Evolutionary conservation across 805 yeast genomes (phyloP).

Genomic region (Saccharomycopsis amapae): DNA sequence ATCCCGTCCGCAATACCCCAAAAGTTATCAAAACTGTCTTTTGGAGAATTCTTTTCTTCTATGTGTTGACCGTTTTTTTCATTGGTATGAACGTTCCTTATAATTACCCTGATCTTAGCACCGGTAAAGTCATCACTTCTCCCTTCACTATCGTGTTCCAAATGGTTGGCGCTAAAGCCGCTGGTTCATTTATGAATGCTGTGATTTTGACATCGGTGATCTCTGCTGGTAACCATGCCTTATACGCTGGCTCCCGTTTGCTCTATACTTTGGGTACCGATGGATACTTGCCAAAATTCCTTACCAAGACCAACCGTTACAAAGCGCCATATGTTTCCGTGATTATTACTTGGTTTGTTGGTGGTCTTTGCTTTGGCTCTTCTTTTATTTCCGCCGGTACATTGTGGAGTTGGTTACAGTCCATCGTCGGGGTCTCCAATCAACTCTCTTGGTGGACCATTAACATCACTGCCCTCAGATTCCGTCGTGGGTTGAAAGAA

Average conservation of each 20-base stretch:
- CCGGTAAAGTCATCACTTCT: constrained; percentile 32
- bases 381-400: constrained; percentile 47
- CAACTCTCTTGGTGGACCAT: constrained; percentile 45
- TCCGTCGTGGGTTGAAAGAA: constrained; percentile 37
- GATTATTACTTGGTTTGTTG: constrained; percentile 42
- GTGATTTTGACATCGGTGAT: constrained; percentile 48
- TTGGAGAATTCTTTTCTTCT: constrained; percentile 50
- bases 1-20: constrained; percentile 54
- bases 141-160: constrained; percentile 41
- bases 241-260: constrained; percentile 44
- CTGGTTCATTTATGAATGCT: constrained; percentile 47
- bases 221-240: constrained; percentile 49
- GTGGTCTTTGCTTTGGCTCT: constrained; percentile 55
- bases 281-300: constrained; percentile 39
- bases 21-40: constrained; percentile 52
- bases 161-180: constrained; percentile 45
- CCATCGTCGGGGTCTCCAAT: constrained; percentile 46
- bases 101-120: constrained; percentile 40
- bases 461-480: constrained; percentile 42
- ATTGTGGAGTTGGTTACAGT: constrained; percentile 48
- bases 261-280: constrained; percentile 44
- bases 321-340: constrained; percentile 46
- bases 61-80: constrained; percentile 48
- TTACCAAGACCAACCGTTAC: constrained; percentile 36
- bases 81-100: constrained; percentile 55